Conservation (phyloP, 2,329 filamentous ascomycete genomes). For the Fusarium fujikuroi region DNA sequence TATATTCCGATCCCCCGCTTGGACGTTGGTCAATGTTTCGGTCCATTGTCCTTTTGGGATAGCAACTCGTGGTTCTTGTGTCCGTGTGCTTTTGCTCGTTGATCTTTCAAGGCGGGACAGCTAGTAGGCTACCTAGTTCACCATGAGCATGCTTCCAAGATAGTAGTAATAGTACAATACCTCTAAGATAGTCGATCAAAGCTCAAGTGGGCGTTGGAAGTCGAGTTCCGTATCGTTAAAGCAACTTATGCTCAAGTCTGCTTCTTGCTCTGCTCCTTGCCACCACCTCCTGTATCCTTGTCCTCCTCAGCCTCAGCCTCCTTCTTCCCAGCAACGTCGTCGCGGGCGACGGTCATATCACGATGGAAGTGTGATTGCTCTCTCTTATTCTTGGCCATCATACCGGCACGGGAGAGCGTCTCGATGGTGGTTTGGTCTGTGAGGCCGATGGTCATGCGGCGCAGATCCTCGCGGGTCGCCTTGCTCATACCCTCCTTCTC, state of each 20-base stretch:
- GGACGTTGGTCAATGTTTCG: not conserved
- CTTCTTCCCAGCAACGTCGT: constrained; percentile 2
- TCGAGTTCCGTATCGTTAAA: not conserved
- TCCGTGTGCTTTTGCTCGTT: not conserved
- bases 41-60: not conserved
- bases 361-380: not conserved
- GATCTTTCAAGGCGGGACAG: not conserved
- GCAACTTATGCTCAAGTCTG: not conserved
- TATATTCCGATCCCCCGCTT: not conserved
- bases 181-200: not conserved
- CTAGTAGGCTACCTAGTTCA: not conserved
- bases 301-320: not conserved
- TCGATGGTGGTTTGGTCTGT: constrained; percentile 39
- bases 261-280: not conserved
- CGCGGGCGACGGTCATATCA: not conserved
- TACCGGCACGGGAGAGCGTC: constrained; percentile 29
- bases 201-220: not conserved
- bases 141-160: not conserved
- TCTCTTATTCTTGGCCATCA: constrained; percentile 34
- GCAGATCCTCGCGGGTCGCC: constrained; percentile 15
- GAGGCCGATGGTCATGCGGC: constrained; percentile 39
- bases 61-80: not conserved
- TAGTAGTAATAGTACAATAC: not conserved
- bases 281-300: not conserved
- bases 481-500: constrained; percentile 6